Conservation (phyloP, 164 flowering plant genomes). For the Piper longum region DNA sequence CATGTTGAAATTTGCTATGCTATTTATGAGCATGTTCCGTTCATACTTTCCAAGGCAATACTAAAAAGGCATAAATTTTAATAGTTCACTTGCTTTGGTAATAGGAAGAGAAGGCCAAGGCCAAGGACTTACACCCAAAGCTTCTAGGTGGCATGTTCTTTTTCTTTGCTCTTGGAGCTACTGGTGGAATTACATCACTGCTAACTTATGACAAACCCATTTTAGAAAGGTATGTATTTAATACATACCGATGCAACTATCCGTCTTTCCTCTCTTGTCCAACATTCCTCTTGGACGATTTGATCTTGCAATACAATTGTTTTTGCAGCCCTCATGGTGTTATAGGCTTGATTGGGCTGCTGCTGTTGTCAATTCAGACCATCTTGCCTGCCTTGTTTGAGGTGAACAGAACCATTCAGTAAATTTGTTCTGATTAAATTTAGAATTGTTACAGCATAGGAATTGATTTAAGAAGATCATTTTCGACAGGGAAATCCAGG, state of each 20-base stretch:
- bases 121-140: constrained; percentile 94
- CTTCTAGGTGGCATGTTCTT: constrained; percentile 90
- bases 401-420: constrained; percentile 22
- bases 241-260: neutral
- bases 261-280: neutral
- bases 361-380: constrained; percentile 64
- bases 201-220: constrained; percentile 86
- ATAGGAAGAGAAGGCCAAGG: constrained; percentile 89
- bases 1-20: too few relatives aligned
- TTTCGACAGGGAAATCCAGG: constrained; percentile 67
- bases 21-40: too few relatives aligned
- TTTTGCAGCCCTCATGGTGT: constrained; percentile 80
- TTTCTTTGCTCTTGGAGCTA: constrained; percentile 93
- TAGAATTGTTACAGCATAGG: neutral
- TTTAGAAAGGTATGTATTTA: constrained; percentile 50
- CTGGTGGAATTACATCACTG: constrained; percentile 79
- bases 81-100: neutral
- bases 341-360: constrained; percentile 62
- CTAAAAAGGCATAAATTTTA: neutral
- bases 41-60: too few relatives aligned
- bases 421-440: neutral
- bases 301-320: neutral
- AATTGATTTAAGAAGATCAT: neutral
- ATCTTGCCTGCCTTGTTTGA: constrained; percentile 59
- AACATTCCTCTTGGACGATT: neutral